Evolutionary conservation across 495 filamentous ascomycete species (phyloP), one percentile per base, ranked within the genome.

Genomic region (Penicillium ucsense): DNA sequence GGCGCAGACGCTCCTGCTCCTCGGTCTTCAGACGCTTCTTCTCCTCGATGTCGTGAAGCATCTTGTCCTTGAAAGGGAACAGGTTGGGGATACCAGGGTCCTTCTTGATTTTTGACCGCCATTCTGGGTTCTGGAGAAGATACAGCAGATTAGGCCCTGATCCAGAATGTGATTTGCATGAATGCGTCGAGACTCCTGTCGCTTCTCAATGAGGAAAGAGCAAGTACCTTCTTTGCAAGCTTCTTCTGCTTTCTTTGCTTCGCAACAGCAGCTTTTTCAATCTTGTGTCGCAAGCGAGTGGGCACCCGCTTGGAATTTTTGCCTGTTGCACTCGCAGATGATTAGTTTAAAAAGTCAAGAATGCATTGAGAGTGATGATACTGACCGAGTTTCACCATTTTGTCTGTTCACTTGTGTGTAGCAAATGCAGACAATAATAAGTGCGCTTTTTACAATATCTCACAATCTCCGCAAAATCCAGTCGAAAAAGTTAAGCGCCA

Each of bases 81-180:
- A 95, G 77, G 61, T 95, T 98, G 42, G 92, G 92, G 44, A 98
- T 96, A 48, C 91, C 91, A 35, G 89, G 89, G 63, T 95, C 91
- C 69, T 97, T 97, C 80, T 94, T 96, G 48, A 94, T 63, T 63
- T 86, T 84, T 53, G 86, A 91, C 49, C 82, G 79, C 84, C 91
- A 95, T 84, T 95, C 79, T 12, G 94, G 94, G 66, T 96, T 94
- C 81, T 83, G 54, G 43, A 30, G 41, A 55, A 46, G 40, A 53
- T 56, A 45, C 20, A 20, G 20, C 20, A 20, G 20, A 2, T 20
- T 20, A 20, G 20, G 2, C 20, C 20, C 20, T 20, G 20, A 20
- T 20, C 20, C 20, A 20, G 20, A 20, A 20, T 20, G 20, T 20
- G 20, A 20, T 1, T 20, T 20, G 20, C 1, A 20, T 20, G 2